Percentiles rank a stretch among this genome's conserved stretches.
phyloP scores from a whole-genome alignment of 495 filamentous ascomycete genomes.

The Terfezia claveryi region DNA sequence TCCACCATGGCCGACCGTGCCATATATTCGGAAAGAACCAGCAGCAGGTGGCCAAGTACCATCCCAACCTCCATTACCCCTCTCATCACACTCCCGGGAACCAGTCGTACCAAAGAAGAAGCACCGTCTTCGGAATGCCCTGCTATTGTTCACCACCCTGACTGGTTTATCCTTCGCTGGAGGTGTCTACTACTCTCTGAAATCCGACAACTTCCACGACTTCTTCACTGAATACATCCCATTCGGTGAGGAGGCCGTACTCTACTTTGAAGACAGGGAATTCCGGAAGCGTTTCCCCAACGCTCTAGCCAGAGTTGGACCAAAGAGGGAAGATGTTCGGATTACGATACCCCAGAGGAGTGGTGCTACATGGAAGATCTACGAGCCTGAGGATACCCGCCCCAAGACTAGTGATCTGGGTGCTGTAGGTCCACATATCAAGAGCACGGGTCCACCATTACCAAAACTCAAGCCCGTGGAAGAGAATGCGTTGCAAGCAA shows the following conservation, averaged over 20 bases:
- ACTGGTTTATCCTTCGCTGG: conserved; percentile 60
- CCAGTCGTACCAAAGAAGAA: conserved; percentile 31
- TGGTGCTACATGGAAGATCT: conserved; percentile 64
- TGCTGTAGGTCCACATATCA: conserved; percentile 12
- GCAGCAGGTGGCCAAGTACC: conserved; percentile 34
- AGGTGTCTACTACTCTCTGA: conserved; percentile 72
- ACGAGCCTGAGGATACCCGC: conserved; percentile 29
- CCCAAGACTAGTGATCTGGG: conserved; percentile 12
- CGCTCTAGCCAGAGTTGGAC: conserved; percentile 27
- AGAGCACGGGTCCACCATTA: conserved; percentile 2
- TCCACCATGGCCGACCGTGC: background rate
- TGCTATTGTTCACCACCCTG: conserved; percentile 50
- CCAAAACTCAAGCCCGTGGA: background rate
- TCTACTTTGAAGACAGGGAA: conserved; percentile 93
- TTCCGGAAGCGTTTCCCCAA: conserved; percentile 80
- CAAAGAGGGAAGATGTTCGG: conserved; percentile 26
- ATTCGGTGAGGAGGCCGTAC: conserved; percentile 79
- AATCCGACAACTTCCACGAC: conserved; percentile 95
- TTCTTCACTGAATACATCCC: conserved; percentile 97
- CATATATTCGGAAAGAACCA: conserved; percentile 21
- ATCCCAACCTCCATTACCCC: conserved; percentile 15
- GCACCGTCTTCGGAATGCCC: conserved; percentile 50
- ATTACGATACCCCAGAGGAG: conserved; percentile 68
- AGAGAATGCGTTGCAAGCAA: conserved; percentile 17
- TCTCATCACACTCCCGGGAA: conserved; percentile 19